Base-by-base conservation (phyloP, 1,284 basidiomycete species). In the Cryptococcus sp. region DNA sequence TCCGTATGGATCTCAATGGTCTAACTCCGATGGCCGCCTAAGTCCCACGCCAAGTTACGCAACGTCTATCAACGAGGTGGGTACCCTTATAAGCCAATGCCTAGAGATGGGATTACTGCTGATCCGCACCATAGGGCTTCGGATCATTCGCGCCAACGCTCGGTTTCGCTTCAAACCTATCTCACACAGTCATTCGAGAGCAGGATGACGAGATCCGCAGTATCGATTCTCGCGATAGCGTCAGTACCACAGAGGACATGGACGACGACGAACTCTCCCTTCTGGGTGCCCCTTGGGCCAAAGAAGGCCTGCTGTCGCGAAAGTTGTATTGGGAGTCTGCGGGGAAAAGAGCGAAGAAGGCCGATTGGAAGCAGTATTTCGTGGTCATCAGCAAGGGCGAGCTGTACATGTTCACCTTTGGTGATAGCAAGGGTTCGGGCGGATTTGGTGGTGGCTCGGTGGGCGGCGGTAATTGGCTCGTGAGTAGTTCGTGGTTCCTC, bases 381-480 rank as follows among this genome's bases (percentile, higher is more conserved):
- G 91, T 94, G 40, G 95, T 98, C 67, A 93, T 97, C 35, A 89
- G 91, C 66, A 90, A 89, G 69, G 95, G 95, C 50, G 88, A 93
- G 76, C 80, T 99, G 44, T 90, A 87, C 76, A 95, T 97, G 93
- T 98, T 98, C 74, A 87, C 85, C 6, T 95, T 94, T 78, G 92
- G 91, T 39, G 87, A 88, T 39, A 66, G 62, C 6, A 63, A 67
- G 59, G 84, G 74, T 0, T 66, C 82, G 3, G 56, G 51, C 6
- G 54, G 64, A 2, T 78, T 81, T 15, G 84, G 84, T 56, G 82
- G 81, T n/a, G 72, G 70, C 39, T 84, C 86, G 0, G 87, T 95
- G 54, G 93, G 95, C 16, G 95, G 95, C 47, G 94, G 94, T 5
- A 98, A 99, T 72, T 99, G 95, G 95, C 85, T 96, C 65, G 92